Conservation (phyloP, 768 basidiomycete genomes). For the Boletus pseudopeckii region DNA sequence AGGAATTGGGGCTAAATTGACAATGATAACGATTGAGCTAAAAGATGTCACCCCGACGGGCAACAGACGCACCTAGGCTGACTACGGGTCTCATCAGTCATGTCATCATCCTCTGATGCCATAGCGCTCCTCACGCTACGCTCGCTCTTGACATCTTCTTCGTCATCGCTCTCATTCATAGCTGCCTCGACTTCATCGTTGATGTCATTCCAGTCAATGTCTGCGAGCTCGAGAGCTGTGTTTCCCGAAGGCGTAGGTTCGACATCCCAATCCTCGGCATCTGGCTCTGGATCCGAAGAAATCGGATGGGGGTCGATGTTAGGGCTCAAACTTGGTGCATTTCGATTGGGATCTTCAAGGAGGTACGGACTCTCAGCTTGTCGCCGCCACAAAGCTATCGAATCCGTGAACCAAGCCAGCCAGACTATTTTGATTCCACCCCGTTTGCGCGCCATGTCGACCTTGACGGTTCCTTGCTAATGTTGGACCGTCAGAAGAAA, state of each 20-base stretch:
- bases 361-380: constrained; percentile 79
- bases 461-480: constrained; percentile 89
- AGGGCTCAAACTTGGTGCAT: constrained; percentile 41
- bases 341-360: constrained; percentile 54
- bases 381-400: constrained; percentile 80
- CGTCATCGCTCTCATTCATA: constrained; percentile 75
- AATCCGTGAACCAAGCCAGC: constrained; percentile 87
- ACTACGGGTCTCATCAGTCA: constrained; percentile 50
- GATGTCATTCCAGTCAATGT: constrained; percentile 79
- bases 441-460: constrained; percentile 75
- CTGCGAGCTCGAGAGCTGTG: constrained; percentile 46
- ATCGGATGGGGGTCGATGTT: constrained; percentile 48
- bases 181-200: constrained; percentile 86
- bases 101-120: constrained; percentile 46
- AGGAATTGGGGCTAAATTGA: constrained; percentile 36
- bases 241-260: constrained; percentile 34
- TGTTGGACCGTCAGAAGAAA: constrained; percentile 1
- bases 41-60: constrained; percentile 20
- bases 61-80: constrained; percentile 36
- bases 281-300: constrained; percentile 66
- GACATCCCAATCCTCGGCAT: constrained; percentile 66
- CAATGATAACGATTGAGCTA: constrained; percentile 4
- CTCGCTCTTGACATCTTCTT: constrained; percentile 36
- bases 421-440: constrained; percentile 82
- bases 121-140: constrained; percentile 42